Percentiles rank a stretch among this genome's conserved stretches.
These are phyloP conservation scores for Lagenaria siceraria DNA, from an alignment of 306 rosid species.

Conservation along the genomic window DNA sequence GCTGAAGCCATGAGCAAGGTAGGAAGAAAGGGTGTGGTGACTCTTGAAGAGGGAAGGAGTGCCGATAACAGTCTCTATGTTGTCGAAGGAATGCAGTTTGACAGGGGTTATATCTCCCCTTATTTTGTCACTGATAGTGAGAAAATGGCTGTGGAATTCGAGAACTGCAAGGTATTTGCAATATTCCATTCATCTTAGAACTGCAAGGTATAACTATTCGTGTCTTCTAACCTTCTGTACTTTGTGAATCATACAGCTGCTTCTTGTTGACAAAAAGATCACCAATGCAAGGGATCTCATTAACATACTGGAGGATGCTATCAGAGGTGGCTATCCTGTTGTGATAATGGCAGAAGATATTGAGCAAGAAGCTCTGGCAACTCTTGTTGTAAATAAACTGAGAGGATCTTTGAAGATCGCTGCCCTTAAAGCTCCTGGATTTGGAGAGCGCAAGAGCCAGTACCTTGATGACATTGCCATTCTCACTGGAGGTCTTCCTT, in stretches of 20 bases:
- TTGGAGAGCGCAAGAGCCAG: constrained; percentile 99
- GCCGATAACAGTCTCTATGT: constrained; percentile 88
- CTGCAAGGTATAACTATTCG: constrained; percentile 47
- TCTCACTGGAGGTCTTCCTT: constrained; percentile 67
- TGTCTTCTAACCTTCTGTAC: not conserved
- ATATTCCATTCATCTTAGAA: constrained; percentile 18
- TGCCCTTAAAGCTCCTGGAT: constrained; percentile 97
- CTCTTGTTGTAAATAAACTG: constrained; percentile 91
- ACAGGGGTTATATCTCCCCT: constrained; percentile 94
- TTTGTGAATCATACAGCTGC: constrained; percentile 46
- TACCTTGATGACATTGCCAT: constrained; percentile 97
- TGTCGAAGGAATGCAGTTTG: constrained; percentile 99
- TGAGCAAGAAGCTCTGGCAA: constrained; percentile 96
- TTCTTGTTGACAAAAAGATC: constrained; percentile 87
- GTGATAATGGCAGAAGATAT: constrained; percentile 83
- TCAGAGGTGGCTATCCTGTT: constrained; percentile 79
- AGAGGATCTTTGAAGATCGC: constrained; percentile 97
- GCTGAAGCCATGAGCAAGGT: constrained; percentile 99
- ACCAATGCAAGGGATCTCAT: constrained; percentile 90
- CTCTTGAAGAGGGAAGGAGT: constrained; percentile 97
- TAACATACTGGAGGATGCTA: constrained; percentile 86
- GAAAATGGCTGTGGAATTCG: constrained; percentile 91
- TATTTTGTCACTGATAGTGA: constrained; percentile 97
- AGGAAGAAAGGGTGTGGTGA: constrained; percentile 97
- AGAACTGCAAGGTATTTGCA: constrained; percentile 72